Evolutionary conservation across 352 stramenopile species (phyloP).

Genomic region (Pythium plurisporium): DNA sequence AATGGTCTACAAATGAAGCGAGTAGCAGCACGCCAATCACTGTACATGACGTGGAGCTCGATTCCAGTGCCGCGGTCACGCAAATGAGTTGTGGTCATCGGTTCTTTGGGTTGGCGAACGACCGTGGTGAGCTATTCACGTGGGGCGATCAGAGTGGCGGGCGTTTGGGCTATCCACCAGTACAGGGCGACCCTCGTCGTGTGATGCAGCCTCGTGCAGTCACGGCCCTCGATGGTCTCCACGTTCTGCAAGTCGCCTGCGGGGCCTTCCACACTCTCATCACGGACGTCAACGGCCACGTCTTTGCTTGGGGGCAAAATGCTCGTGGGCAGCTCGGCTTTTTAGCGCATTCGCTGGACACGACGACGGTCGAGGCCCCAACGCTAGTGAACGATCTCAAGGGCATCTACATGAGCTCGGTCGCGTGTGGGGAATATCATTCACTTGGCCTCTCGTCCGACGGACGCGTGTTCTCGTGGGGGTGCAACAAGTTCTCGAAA

Average conservation of each 20-base stretch:
- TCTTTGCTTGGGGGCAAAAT: constrained; percentile 71
- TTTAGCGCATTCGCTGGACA: constrained; percentile 18
- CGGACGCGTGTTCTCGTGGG: constrained; percentile 65
- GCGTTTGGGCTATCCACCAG: constrained; percentile 48
- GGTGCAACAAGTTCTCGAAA: constrained; percentile 62
- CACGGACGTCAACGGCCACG: constrained; percentile 69
- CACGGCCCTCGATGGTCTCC: constrained; percentile 25
- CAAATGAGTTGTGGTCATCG: constrained; percentile 44
- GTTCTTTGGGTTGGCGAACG: constrained; percentile 51
- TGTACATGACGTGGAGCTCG: neutral
- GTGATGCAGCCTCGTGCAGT: constrained; percentile 38
- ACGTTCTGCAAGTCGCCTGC: constrained; percentile 54
- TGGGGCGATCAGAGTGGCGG: constrained; percentile 64
- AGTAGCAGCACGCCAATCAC: neutral
- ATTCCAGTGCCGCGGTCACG: constrained; percentile 8
- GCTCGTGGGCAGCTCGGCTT: constrained; percentile 47
- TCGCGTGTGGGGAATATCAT: constrained; percentile 73
- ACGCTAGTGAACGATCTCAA: constrained; percentile 41
- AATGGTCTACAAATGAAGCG: constrained; percentile 31
- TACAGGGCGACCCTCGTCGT: constrained; percentile 39
- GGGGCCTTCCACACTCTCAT: constrained; percentile 65
- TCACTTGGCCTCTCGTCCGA: constrained; percentile 59
- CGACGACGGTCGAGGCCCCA: constrained; percentile 28
- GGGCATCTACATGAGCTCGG: constrained; percentile 50
- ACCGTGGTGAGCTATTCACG: constrained; percentile 39